phyloP scores from a whole-genome alignment of 139 green algal genomes.

The Tetradesmus obliquus region DNA sequence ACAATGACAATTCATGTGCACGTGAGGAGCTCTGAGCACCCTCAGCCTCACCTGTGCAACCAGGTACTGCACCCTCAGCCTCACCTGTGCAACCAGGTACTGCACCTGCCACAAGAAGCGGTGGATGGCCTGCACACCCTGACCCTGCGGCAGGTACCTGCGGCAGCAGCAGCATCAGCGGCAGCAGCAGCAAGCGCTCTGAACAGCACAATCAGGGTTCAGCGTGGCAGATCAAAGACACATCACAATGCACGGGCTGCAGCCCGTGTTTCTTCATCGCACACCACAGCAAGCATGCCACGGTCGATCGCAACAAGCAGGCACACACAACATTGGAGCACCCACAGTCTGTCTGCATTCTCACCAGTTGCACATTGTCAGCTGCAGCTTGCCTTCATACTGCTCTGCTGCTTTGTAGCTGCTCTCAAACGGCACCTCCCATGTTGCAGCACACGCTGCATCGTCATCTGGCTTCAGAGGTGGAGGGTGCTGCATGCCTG shows the following conservation, averaged over 20 bases:
- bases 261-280: background rate
- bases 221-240: background rate
- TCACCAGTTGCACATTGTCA: constrained; percentile 47
- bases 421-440: constrained; percentile 5
- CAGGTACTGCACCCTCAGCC: constrained; percentile 41
- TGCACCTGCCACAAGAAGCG: constrained; percentile 45
- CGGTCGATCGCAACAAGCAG: too few species aligned
- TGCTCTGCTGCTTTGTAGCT: background rate
- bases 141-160: constrained; percentile 43
- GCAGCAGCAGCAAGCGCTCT: background rate
- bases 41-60: constrained; percentile 33
- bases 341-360: background rate
- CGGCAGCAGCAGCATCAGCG: background rate
- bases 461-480: background rate
- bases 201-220: background rate
- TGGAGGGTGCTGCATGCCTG: constrained; percentile 27
- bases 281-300: too few species aligned
- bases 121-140: constrained; percentile 21
- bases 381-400: background rate
- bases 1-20: too few species aligned
- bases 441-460: background rate
- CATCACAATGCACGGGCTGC: background rate
- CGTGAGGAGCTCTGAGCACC: too few species aligned
- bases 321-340: too few species aligned
- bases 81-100: constrained; percentile 41